Percentiles rank a stretch among this genome's conserved stretches.
These are phyloP conservation scores for Emmonsia crescens DNA, from an alignment of 2,329 filamentous ascomycete species.

Conservation along the genomic window DNA sequence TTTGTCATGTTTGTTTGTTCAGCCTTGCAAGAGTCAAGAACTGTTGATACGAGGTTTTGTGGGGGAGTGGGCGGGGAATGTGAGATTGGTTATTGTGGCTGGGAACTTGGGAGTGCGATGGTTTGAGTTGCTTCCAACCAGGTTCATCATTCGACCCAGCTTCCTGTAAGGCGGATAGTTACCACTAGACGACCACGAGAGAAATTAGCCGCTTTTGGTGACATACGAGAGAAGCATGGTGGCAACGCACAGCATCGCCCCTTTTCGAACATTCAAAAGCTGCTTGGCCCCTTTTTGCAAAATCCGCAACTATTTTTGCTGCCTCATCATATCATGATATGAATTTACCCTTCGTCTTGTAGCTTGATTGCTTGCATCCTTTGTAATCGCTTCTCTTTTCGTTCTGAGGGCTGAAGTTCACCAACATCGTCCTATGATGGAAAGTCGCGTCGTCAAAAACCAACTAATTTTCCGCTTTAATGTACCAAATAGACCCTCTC, in stretches of 20 bases:
- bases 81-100: neutral
- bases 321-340: neutral
- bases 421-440: neutral
- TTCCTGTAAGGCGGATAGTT: neutral
- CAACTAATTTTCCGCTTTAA: conserved; percentile 14
- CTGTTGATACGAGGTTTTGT: neutral
- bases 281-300: neutral
- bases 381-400: neutral
- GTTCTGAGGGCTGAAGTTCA: neutral
- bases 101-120: neutral
- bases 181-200: neutral
- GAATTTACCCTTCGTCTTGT: neutral
- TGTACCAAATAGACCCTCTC: conserved; percentile 2
- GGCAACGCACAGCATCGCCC: neutral
- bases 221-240: neutral
- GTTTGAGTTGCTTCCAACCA: neutral
- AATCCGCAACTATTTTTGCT: neutral
- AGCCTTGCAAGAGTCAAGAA: neutral
- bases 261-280: neutral
- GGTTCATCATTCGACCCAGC: neutral
- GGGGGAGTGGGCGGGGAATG: too few species aligned
- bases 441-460: conserved; percentile 11
- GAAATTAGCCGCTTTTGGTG: neutral
- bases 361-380: neutral
- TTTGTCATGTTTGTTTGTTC: neutral